Evolutionary conservation across 2,329 filamentous ascomycete genomes (phyloP).

Genomic region (Chrysoporthe austroafricana): DNA sequence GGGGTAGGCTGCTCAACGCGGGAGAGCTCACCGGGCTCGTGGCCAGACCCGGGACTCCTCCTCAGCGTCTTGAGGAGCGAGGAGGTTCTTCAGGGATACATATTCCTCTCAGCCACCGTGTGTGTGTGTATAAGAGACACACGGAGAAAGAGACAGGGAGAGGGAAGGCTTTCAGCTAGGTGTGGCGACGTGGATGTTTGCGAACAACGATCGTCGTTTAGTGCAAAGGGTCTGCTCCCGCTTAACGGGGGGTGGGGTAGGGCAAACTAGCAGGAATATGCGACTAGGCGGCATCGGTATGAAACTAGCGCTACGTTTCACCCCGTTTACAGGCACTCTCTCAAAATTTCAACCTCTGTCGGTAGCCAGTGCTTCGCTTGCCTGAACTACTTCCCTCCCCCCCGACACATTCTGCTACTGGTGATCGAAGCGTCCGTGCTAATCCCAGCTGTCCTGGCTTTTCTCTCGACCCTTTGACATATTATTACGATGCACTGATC

Average conservation of each 20-base stretch:
- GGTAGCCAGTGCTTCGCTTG: background rate
- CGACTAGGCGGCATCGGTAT: background rate
- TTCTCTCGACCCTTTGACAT: background rate
- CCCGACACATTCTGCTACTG: constrained; percentile 12
- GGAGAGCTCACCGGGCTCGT: no score
- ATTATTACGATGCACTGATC: no score
- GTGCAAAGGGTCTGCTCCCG: background rate
- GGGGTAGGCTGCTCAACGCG: no score
- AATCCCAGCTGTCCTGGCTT: background rate
- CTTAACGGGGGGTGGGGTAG: background rate
- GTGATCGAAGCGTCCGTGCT: background rate
- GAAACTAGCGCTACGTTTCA: constrained; percentile 16
- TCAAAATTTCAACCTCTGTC: constrained; percentile 23
- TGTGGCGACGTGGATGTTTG: background rate
- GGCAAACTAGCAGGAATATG: background rate
- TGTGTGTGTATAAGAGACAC: no score
- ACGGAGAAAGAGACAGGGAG: no score
- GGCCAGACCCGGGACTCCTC: no score
- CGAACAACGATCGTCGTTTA: background rate
- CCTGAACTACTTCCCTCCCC: constrained; percentile 8
- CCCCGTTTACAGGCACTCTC: constrained; percentile 11
- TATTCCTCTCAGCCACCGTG: no score
- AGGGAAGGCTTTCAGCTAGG: background rate
- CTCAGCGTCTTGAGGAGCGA: no score
- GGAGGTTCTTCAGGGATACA: no score